Conservation (phyloP, 2,329 filamentous ascomycete genomes). For the Calonectria fujianensis region DNA sequence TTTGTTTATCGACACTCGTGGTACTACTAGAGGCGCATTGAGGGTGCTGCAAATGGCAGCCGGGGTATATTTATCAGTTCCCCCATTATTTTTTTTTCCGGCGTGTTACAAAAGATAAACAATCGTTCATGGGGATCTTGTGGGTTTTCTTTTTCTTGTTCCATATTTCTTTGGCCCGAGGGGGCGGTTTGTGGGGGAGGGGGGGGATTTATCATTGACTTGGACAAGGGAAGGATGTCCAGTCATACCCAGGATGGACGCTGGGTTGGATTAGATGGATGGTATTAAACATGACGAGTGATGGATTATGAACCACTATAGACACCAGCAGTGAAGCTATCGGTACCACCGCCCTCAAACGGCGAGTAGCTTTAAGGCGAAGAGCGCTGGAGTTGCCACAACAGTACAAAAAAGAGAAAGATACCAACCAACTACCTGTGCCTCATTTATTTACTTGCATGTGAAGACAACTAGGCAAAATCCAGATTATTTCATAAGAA, state of each 20-base stretch:
- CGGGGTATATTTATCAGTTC: constrained; percentile 7
- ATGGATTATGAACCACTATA: constrained; percentile 43
- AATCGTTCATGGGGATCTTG: constrained; percentile 26
- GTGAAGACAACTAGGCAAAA: neutral
- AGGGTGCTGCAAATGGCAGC: constrained; percentile 31
- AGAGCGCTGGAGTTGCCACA: constrained; percentile 34
- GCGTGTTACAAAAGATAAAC: constrained; percentile 38
- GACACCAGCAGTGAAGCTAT: constrained; percentile 39
- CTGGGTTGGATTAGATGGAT: constrained; percentile 26
- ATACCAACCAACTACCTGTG: constrained; percentile 14
- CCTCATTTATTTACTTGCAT: neutral
- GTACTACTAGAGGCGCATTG: constrained; percentile 41
- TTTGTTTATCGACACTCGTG: constrained; percentile 29
- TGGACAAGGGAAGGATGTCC: constrained; percentile 17
- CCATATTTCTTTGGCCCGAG: constrained; percentile 10
- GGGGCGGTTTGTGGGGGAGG: constrained; percentile 15
- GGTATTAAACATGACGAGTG: constrained; percentile 41
- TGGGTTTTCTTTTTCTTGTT: constrained; percentile 32
- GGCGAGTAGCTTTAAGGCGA: constrained; percentile 35
- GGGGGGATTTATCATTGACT: neutral
- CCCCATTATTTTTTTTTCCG: constrained; percentile 2
- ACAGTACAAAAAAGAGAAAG: constrained; percentile 33
- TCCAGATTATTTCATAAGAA: neutral
- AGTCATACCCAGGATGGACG: constrained; percentile 6
- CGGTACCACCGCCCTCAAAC: constrained; percentile 31